These are phyloP conservation scores for Alternaria ethzedia DNA, from an alignment of 2,329 filamentous ascomycete species.

Conservation along the genomic window DNA sequence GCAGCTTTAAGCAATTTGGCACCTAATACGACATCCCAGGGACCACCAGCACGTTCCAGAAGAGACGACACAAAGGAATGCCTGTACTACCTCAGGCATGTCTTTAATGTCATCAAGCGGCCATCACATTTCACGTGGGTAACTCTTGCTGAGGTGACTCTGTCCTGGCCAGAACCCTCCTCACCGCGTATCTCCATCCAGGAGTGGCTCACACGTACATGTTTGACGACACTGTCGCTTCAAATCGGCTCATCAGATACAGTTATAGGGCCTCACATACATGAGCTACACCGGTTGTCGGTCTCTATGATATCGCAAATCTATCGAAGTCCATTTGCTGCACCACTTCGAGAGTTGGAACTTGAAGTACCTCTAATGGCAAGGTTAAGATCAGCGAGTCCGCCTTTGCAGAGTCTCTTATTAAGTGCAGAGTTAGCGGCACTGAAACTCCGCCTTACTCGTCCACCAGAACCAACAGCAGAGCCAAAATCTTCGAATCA, in stretches of 20 bases:
- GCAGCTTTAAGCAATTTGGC: conserved; percentile 22
- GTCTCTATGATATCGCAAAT: conserved; percentile 71
- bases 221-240: conserved; percentile 66
- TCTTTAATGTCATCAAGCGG: conserved; percentile 75
- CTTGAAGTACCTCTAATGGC: conserved; percentile 75
- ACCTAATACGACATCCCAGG: conserved; percentile 9
- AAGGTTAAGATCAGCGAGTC: conserved; percentile 64
- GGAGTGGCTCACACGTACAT: conserved; percentile 70
- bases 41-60: conserved; percentile 1
- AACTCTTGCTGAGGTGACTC: conserved; percentile 68
- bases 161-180: conserved; percentile 57
- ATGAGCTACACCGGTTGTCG: conserved; percentile 73
- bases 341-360: conserved; percentile 65
- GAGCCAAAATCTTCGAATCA: conserved; percentile 29
- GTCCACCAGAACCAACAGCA: conserved; percentile 22
- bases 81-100: conserved; percentile 76
- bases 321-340: conserved; percentile 67
- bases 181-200: conserved; percentile 62
- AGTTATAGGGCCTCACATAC: conserved; percentile 54
- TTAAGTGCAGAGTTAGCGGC: conserved; percentile 79
- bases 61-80: conserved; percentile 75
- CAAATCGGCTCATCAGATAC: conserved; percentile 42
- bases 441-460: conserved; percentile 65
- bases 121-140: conserved; percentile 74
- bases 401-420: conserved; percentile 76